Percentiles rank a stretch among this genome's conserved stretches.
Conservation (phyloP, 306 rosid genomes). For the Lithocarpus polystachyus region DNA sequence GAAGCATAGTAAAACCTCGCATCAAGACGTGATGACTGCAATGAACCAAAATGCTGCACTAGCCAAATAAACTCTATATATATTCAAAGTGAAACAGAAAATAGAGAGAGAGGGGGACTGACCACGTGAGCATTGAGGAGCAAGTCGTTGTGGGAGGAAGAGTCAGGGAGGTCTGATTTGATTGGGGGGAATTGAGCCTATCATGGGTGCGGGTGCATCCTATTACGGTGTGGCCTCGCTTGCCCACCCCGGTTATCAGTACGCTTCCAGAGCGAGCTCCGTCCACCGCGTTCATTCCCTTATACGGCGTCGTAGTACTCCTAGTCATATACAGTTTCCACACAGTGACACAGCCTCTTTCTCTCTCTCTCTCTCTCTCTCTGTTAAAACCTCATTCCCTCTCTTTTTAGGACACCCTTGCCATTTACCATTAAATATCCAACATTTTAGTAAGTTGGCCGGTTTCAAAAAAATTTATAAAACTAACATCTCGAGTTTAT, state of each 20-base stretch:
- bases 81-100: no score
- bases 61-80: no score
- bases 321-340: no score
- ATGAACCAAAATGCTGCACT: neutral
- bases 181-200: slow-evolving; percentile 52
- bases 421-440: no score
- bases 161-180: slow-evolving; percentile 9
- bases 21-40: neutral
- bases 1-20: neutral
- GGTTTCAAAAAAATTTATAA: no score
- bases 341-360: no score
- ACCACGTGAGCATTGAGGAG: slow-evolving; percentile 60
- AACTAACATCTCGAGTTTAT: no score
- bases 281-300: neutral
- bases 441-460: no score
- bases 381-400: no score
- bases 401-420: no score
- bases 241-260: slow-evolving; percentile 75
- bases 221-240: slow-evolving; percentile 63
- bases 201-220: slow-evolving; percentile 82
- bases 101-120: neutral
- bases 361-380: no score
- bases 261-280: slow-evolving; percentile 35
- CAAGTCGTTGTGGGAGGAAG: slow-evolving; percentile 45
- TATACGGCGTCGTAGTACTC: neutral